Conservation (phyloP, 768 basidiomycete genomes). For the Pilatotrama ljubarskyi region DNA sequence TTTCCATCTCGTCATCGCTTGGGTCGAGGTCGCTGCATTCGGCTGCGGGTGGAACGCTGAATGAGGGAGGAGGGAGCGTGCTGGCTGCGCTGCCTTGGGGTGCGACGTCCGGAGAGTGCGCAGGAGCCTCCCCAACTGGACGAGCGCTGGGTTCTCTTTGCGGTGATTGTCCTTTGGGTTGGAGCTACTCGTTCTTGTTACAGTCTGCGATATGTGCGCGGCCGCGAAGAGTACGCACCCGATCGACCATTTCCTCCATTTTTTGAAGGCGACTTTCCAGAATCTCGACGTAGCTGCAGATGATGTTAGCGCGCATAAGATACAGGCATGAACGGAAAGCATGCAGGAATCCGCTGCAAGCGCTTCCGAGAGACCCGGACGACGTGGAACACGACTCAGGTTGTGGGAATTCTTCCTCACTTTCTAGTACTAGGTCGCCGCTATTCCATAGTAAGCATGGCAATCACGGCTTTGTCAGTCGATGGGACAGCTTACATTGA, state of each 20-base stretch:
- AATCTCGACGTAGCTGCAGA: not conserved
- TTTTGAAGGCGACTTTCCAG: slow-evolving; percentile 3
- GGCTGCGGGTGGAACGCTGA: not conserved
- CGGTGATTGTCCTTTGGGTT: not conserved
- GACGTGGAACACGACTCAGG: too few relatives aligned
- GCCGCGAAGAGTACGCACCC: not conserved
- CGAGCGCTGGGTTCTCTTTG: too few relatives aligned
- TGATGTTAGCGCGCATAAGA: not conserved
- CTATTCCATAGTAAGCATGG: not conserved
- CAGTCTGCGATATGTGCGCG: not conserved
- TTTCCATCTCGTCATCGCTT: slow-evolving; percentile 25
- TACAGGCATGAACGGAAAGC: too few relatives aligned
- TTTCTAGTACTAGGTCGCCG: not conserved
- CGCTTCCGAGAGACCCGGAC: too few relatives aligned
- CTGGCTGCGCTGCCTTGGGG: not conserved
- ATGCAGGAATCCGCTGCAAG: too few relatives aligned
- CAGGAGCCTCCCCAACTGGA: too few relatives aligned
- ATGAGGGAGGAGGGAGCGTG: not conserved
- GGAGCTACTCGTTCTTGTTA: not conserved
- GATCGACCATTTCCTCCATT: not conserved
- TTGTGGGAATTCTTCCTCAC: too few relatives aligned
- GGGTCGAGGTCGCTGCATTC: slow-evolving; percentile 16
- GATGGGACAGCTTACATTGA: not conserved
- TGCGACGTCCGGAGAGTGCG: not conserved
- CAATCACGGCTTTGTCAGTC: not conserved